phyloP scores from a whole-genome alignment of 805 yeast genomes.

The Candida vartiovaarae region DNA sequence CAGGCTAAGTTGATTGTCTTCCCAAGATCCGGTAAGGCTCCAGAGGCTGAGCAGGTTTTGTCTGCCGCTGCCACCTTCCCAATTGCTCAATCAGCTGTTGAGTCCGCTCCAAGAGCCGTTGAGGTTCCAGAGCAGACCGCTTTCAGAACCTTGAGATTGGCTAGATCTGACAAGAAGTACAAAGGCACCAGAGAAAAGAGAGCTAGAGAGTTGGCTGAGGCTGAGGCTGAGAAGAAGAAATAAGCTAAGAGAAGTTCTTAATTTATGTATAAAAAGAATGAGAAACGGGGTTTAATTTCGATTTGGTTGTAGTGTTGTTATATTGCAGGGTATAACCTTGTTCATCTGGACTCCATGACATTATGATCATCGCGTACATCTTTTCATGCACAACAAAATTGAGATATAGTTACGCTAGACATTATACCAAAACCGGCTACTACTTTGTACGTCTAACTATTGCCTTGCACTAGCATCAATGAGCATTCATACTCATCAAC shows the following conservation, averaged over 20 bases:
- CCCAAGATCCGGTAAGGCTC: conserved; percentile 84
- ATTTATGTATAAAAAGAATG: conserved; percentile 21
- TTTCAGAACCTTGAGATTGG: conserved; percentile 90
- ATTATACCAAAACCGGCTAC: no score
- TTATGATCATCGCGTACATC: no score
- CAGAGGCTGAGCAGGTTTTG: conserved; percentile 71
- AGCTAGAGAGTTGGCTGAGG: conserved; percentile 95
- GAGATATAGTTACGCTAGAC: no score
- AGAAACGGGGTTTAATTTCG: conserved; percentile 10
- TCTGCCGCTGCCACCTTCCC: conserved; percentile 84
- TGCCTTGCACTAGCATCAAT: no score
- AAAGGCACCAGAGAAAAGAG: conserved; percentile 97
- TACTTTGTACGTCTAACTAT: no score
- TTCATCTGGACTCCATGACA: no score
- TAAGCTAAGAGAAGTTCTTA: conserved; percentile 33
- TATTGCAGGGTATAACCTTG: no score
- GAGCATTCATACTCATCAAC: no score
- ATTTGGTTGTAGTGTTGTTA: neutral
- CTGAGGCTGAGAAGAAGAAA: conserved; percentile 99
- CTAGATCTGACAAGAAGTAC: conserved; percentile 91
- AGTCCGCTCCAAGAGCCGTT: conserved; percentile 83
- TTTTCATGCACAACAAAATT: no score
- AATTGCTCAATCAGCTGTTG: conserved; percentile 70
- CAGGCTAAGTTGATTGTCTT: conserved; percentile 91
- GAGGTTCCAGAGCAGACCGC: conserved; percentile 62